Conservation (phyloP, 108 stramenopile species). For the Schizochytrium sp. region DNA sequence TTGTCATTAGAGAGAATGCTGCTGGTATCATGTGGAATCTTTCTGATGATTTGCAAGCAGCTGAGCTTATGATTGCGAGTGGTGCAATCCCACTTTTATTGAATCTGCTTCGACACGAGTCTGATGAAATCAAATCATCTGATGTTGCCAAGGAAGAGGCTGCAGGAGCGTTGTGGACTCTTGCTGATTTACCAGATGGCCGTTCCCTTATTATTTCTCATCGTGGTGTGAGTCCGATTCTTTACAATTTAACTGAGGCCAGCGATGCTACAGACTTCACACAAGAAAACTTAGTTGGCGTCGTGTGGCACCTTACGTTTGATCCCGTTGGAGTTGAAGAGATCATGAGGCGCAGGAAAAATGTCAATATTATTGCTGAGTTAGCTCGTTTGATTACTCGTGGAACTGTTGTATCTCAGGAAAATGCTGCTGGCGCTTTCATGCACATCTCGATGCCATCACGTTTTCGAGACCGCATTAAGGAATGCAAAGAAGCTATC, state of each 20-base stretch:
- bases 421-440: slow-evolving; percentile 51
- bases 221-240: not conserved
- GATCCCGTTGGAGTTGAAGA: not conserved
- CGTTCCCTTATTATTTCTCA: not conserved
- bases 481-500: not conserved
- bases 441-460: slow-evolving; percentile 22
- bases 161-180: slow-evolving; percentile 38
- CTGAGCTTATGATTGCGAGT: not conserved
- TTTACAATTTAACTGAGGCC: not conserved
- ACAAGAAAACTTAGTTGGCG: slow-evolving; percentile 18
- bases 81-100: slow-evolving; percentile 2
- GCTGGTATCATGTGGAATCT: slow-evolving; percentile 57
- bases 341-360: slow-evolving; percentile 29
- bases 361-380: not conserved
- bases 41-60: not conserved
- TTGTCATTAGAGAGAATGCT: slow-evolving; percentile 18
- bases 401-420: slow-evolving; percentile 39
- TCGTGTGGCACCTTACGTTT: slow-evolving; percentile 24
- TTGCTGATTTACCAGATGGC: not conserved
- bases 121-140: slow-evolving; percentile 16
- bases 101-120: not conserved
- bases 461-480: not conserved
- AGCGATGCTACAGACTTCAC: slow-evolving; percentile 51
- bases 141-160: slow-evolving; percentile 61
- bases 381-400: not conserved